Base-by-base conservation (phyloP, 495 filamentous ascomycete species). In the Penicillium coffeae region DNA sequence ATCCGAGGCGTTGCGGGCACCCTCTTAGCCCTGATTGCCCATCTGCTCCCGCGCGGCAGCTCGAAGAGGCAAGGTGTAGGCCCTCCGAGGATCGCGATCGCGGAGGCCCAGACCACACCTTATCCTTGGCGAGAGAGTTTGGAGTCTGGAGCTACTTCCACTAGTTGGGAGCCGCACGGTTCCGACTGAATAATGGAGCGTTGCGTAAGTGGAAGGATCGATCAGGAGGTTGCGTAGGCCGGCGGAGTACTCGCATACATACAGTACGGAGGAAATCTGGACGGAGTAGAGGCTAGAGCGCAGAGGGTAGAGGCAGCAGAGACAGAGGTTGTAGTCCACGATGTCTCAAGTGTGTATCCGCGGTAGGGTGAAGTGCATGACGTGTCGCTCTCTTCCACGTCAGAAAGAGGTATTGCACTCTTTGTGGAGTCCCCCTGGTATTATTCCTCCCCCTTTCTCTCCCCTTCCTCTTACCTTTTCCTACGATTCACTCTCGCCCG, bases 381-480 rank as follows among this genome's bases (percentile, higher is more conserved):
- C 59, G 59, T 62, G 56, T 60, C 55, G 42, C 38, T 19, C 39
- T 33, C n/a, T 45, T 49, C 54, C 55, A 58, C 55, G 55, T 58
- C 55, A 54, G 48, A 51, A 52, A 38, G 38, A 47, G 50, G 43
- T 36, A 42, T 19, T 41, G 38, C 38, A 21, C n/a, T 41, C 16
- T 8, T 5, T 41, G 43, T 30, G 25, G 25, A 30, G 5, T 30
- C 38, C 21, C 35, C 35, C 40, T 50, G 41, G 16, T 46, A 32
- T n/a, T 30, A 16, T 48, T 49, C 49, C 16, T 38, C 33, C 35
- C 30, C 19, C 32, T 42, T 41, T 15, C 27, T 45, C 32, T 19
- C 38, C 10, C 18, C 44, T 40, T 52, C 44, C n/a, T 14, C 8
- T 42, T 33, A 33, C 44, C 27, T 6, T 8, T 40, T 40, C 30